Conservation (phyloP, 345 rosid genomes). For the Eucalyptus guilfoylei region DNA sequence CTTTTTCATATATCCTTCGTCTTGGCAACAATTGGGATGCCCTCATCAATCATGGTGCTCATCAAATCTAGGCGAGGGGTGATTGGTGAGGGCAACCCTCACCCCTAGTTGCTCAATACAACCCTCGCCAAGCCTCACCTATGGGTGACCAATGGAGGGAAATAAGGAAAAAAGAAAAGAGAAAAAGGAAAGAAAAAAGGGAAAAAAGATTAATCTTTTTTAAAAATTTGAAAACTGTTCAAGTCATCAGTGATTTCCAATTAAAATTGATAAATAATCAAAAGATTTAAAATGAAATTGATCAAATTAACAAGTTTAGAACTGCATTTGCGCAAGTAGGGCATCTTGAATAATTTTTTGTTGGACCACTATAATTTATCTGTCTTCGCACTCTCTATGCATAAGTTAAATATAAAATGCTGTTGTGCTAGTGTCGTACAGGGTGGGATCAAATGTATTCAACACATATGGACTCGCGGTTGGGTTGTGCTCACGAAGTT, state of each 20-base stretch:
- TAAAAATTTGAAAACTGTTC: background rate
- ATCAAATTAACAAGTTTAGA: background rate
- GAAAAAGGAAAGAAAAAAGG: background rate
- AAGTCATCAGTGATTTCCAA: accelerated
- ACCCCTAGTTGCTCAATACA: background rate
- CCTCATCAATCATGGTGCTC: background rate
- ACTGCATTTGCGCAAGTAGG: background rate
- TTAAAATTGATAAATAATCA: background rate
- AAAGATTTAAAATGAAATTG: accelerated
- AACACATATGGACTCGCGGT: background rate
- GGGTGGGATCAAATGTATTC: background rate
- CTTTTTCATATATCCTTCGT: background rate
- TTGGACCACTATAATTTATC: background rate
- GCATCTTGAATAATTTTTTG: background rate
- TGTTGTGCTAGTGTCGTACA: background rate
- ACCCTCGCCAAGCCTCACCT: background rate
- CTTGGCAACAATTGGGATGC: accelerated
- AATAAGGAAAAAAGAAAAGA: background rate
- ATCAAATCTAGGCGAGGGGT: background rate
- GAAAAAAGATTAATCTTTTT: background rate
- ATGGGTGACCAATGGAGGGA: background rate
- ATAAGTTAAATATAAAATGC: background rate
- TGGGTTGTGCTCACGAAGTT: background rate
- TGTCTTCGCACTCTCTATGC: background rate
- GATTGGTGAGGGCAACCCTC: background rate